A percentile compares a stretch with the other conserved stretches of the same genome.
phyloP scores from a whole-genome alignment of 2,329 filamentous ascomycete species.

The Fusarium coicis region DNA sequence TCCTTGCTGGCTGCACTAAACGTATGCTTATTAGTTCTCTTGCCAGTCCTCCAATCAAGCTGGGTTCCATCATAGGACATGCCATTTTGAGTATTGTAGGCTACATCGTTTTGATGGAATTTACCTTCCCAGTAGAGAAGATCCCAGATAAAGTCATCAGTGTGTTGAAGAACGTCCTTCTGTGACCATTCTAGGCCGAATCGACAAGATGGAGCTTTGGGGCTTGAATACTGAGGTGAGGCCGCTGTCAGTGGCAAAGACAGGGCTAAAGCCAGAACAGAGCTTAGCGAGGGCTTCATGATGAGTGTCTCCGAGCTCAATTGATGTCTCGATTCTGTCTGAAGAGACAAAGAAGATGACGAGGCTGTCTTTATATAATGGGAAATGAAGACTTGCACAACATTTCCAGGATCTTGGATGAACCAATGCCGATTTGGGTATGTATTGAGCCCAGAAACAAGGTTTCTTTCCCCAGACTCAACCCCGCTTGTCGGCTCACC shows the following conservation, averaged over 20 bases:
- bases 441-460: background rate
- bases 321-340: background rate
- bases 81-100: conserved; percentile 55
- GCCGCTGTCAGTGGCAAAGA: background rate
- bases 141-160: conserved; percentile 50
- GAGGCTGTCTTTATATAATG: conserved; percentile 1
- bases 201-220: conserved; percentile 45
- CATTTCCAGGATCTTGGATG: background rate
- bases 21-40: conserved; percentile 48
- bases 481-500: conserved; percentile 2
- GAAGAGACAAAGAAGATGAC: background rate
- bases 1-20: conserved; percentile 55
- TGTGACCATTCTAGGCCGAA: conserved; percentile 47
- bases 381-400: background rate
- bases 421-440: background rate
- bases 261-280: background rate
- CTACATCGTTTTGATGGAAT: conserved; percentile 54
- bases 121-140: conserved; percentile 57
- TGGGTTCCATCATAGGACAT: conserved; percentile 56
- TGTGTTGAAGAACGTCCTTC: conserved; percentile 43
- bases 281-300: conserved; percentile 21
- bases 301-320: background rate
- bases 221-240: background rate
- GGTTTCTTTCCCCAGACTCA: conserved; percentile 21
- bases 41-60: conserved; percentile 52